Conservation (phyloP, 1,284 basidiomycete genomes). For the Malassezia furfur region DNA sequence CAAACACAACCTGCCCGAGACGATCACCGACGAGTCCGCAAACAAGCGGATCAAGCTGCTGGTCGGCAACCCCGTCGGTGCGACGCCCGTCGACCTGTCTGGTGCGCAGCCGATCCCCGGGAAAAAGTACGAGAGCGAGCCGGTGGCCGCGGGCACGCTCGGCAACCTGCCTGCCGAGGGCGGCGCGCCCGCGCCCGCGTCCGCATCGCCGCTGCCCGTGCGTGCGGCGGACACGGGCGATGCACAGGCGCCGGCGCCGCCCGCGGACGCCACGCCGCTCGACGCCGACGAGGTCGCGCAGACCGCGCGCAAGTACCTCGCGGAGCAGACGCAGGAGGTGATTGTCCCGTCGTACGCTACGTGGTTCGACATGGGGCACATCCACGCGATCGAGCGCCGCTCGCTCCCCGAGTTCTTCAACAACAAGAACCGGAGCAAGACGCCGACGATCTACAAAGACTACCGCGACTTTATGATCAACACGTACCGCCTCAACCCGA, state of each 20-base stretch:
- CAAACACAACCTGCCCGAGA: slow-evolving; percentile 43
- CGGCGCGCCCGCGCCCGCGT: slow-evolving; percentile 16
- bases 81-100: slow-evolving; percentile 40
- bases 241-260: slow-evolving; percentile 51
- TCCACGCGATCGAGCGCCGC: slow-evolving; percentile 83
- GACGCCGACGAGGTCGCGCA: slow-evolving; percentile 58
- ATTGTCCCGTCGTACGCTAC: slow-evolving; percentile 94
- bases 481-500: slow-evolving; percentile 85
- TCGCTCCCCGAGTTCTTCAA: slow-evolving; percentile 98
- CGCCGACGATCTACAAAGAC: slow-evolving; percentile 94
- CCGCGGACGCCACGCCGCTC: slow-evolving; percentile 56
- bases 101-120: slow-evolving; percentile 42
- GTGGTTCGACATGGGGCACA: slow-evolving; percentile 92
- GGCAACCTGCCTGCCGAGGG: slow-evolving; percentile 40
- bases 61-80: slow-evolving; percentile 38
- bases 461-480: slow-evolving; percentile 99
- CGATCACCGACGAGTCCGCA: slow-evolving; percentile 32
- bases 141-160: slow-evolving; percentile 33
- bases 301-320: slow-evolving; percentile 81
- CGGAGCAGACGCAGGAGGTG: slow-evolving; percentile 83
- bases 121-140: slow-evolving; percentile 45
- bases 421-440: slow-evolving; percentile 74
- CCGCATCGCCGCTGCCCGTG: slow-evolving; percentile 22
- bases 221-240: slow-evolving; percentile 32
- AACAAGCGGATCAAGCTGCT: slow-evolving; percentile 45